Conservation (phyloP, 2,329 filamentous ascomycete genomes). For the Neopestalotiopsis sp. region DNA sequence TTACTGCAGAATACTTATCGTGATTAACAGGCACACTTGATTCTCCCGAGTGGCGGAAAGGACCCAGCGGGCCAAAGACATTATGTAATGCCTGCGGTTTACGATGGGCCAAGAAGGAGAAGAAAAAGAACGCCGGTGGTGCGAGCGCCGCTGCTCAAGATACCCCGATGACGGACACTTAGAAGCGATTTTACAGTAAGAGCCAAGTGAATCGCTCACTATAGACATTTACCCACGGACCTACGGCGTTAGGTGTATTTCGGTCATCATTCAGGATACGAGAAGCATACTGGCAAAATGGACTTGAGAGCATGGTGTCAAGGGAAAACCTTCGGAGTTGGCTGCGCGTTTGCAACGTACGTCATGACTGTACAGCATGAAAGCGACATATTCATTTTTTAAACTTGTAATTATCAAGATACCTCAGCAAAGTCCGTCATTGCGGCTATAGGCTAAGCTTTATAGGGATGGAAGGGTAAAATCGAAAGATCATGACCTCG, state of each 20-base stretch:
- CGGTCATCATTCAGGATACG: slow-evolving; percentile 1
- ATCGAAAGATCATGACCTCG: neutral
- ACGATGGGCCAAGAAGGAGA: slow-evolving; percentile 80
- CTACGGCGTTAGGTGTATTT: slow-evolving; percentile 2
- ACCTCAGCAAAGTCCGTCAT: neutral
- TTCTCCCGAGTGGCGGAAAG: slow-evolving; percentile 95
- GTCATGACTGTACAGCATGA: neutral
- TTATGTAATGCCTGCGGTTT: slow-evolving; percentile 93
- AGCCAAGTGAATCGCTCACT: neutral
- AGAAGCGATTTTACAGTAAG: neutral
- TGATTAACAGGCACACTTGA: slow-evolving; percentile 73
- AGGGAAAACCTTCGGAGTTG: neutral
- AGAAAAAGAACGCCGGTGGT: slow-evolving; percentile 58
- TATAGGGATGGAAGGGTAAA: neutral
- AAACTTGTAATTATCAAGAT: slow-evolving; percentile 6
- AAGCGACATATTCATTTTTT: neutral
- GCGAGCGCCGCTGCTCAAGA: slow-evolving; percentile 20
- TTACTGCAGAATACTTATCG: neutral
- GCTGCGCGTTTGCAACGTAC: neutral
- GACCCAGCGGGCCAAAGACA: slow-evolving; percentile 90
- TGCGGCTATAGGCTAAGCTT: neutral
- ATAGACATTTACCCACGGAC: slow-evolving; percentile 6
- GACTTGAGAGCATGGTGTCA: slow-evolving; percentile 16
- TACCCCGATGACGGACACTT: slow-evolving; percentile 14
- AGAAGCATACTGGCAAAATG: slow-evolving; percentile 12